Evolutionary conservation across 331 rosid species (phyloP).

Genomic region (Dryas integrifolia): DNA sequence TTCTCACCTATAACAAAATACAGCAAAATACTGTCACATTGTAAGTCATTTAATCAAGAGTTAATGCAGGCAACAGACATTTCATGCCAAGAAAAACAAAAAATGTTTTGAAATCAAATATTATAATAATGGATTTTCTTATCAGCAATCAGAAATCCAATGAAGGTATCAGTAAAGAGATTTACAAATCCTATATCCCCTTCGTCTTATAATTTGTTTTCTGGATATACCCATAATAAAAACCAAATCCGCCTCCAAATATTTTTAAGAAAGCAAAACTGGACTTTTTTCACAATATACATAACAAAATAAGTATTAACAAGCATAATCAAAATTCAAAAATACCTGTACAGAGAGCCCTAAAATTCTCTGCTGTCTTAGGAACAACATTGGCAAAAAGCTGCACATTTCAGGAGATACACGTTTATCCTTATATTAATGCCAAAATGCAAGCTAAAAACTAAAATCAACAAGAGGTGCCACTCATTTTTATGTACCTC

Average conservation of each 20-base stretch:
- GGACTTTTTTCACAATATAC: neutral
- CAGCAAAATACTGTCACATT: neutral
- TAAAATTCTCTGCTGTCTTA: conserved; percentile 82
- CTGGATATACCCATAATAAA: neutral
- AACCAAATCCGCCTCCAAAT: neutral
- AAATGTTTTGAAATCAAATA: neutral
- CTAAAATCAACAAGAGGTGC: conserved; percentile 1
- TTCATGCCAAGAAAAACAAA: neutral
- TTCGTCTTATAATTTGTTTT: no score
- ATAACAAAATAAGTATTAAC: neutral
- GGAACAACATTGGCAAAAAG: conserved; percentile 82
- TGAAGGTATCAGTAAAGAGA: neutral
- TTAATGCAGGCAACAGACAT: neutral
- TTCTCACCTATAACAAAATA: conserved; percentile 66
- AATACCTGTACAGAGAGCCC: conserved; percentile 92
- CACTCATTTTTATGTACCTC: conserved; percentile 52
- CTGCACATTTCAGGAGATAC: conserved; percentile 50
- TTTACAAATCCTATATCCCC: neutral
- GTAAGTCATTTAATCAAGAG: neutral
- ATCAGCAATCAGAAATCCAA: neutral
- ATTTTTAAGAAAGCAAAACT: neutral
- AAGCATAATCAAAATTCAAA: neutral
- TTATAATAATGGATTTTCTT: neutral
- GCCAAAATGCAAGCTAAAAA: neutral
- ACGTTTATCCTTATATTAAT: neutral